Evolutionary conservation across 2,329 filamentous ascomycete genomes (phyloP).

Genomic region (Stachybotrys elegans): DNA sequence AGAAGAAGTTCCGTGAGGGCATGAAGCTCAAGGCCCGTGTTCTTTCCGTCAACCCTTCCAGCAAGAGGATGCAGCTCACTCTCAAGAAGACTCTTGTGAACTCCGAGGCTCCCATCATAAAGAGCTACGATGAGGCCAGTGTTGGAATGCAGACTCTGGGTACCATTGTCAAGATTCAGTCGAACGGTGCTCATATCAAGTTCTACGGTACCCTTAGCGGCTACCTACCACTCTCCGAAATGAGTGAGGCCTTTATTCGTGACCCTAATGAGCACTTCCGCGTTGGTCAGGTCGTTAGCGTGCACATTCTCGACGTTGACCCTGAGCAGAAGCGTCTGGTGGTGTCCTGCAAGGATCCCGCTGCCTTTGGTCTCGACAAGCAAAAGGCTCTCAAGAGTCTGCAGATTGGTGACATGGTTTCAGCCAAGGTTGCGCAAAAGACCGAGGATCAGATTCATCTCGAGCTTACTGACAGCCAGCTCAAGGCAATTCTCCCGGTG

Average conservation of each 20-base stretch:
- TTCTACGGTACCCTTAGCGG: slow-evolving; percentile 83
- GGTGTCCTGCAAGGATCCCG: slow-evolving; percentile 89
- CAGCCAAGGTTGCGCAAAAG: slow-evolving; percentile 77
- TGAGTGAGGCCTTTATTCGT: slow-evolving; percentile 95
- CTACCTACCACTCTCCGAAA: slow-evolving; percentile 89
- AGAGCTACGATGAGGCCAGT: slow-evolving; percentile 67
- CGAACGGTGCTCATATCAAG: slow-evolving; percentile 79
- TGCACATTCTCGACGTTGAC: slow-evolving; percentile 80
- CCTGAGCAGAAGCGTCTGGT: slow-evolving; percentile 65
- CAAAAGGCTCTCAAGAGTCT: slow-evolving; percentile 73
- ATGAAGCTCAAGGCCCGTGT: slow-evolving; percentile 81
- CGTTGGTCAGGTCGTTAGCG: slow-evolving; percentile 82
- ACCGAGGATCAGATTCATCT: slow-evolving; percentile 71
- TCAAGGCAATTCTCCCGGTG: slow-evolving; percentile 73
- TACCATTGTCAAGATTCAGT: slow-evolving; percentile 76
- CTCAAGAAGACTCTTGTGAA: slow-evolving; percentile 94
- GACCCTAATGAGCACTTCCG: slow-evolving; percentile 88
- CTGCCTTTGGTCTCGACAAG: slow-evolving; percentile 67
- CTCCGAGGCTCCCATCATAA: slow-evolving; percentile 75
- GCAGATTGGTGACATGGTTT: slow-evolving; percentile 67
- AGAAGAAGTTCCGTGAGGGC: slow-evolving; percentile 92
- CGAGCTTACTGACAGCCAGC: slow-evolving; percentile 65
- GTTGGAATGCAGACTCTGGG: slow-evolving; percentile 77
- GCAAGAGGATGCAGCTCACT: slow-evolving; percentile 77
- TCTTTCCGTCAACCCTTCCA: slow-evolving; percentile 70